These are phyloP conservation scores for Metschnikowia continentalis DNA, from an alignment of 805 yeast genomes.

Conservation along the genomic window DNA sequence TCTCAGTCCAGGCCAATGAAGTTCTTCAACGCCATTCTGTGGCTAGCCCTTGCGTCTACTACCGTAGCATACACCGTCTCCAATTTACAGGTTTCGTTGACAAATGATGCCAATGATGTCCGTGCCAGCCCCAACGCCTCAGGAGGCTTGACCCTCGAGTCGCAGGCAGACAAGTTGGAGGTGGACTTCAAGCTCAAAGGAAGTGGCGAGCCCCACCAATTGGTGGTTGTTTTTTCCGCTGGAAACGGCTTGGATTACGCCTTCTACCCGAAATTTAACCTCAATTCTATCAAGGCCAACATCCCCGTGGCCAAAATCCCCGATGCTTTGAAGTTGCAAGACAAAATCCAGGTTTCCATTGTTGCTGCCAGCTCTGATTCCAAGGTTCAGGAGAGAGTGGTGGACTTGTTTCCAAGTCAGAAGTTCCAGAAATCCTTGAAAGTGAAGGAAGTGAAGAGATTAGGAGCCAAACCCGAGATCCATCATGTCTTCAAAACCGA, in stretches of 20 bases:
- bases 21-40: constrained; percentile 15
- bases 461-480: constrained; percentile 57
- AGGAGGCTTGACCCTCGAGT: constrained; percentile 26
- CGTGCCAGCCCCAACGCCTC: constrained; percentile 32
- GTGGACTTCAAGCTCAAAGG: constrained; percentile 24
- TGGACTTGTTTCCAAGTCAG: constrained; percentile 28
- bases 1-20: constrained; percentile 18
- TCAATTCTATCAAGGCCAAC: constrained; percentile 20
- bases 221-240: constrained; percentile 28
- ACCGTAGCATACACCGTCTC: constrained; percentile 27
- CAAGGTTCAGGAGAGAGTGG: constrained; percentile 21
- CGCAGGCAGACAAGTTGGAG: constrained; percentile 30
- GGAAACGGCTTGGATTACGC: constrained; percentile 30
- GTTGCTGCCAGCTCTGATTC: constrained; percentile 27
- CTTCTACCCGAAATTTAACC: constrained; percentile 27
- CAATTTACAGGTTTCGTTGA: constrained; percentile 28
- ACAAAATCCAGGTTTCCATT: constrained; percentile 26
- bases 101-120: constrained; percentile 17
- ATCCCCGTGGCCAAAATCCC: constrained; percentile 31
- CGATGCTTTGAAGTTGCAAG: constrained; percentile 31
- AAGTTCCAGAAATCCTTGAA: constrained; percentile 23
- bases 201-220: constrained; percentile 31
- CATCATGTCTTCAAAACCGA: constrained; percentile 54
- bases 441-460: constrained; percentile 29
- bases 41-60: constrained; percentile 19